Evolutionary conservation across 139 green algal species (phyloP).

Genomic region (Desmodesmus armatus): DNA sequence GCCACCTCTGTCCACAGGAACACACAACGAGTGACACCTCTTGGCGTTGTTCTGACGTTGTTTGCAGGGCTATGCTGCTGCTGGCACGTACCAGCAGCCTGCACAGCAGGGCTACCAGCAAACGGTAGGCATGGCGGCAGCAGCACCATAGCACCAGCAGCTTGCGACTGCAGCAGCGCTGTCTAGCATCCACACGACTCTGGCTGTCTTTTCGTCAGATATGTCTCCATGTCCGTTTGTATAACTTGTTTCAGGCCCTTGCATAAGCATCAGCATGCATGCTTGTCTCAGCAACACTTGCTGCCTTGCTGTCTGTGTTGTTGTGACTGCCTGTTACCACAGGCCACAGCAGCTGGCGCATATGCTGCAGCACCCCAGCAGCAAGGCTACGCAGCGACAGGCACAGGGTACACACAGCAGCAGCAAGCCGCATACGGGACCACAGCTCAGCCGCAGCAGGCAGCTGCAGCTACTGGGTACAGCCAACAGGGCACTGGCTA

Average conservation of each 20-base stretch:
- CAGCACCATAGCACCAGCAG: not conserved
- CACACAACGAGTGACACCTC: too few species aligned
- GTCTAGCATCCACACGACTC: not conserved
- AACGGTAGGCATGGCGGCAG: not conserved
- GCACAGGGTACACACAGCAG: not conserved
- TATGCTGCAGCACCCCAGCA: constrained; percentile 7
- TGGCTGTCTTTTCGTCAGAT: not conserved
- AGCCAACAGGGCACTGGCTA: too few species aligned
- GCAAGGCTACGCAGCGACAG: not conserved
- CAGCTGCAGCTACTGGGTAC: too few species aligned
- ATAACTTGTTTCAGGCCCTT: not conserved
- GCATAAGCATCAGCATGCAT: not conserved
- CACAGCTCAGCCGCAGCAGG: constrained; percentile 10
- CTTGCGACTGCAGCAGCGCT: not conserved
- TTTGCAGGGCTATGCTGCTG: not conserved
- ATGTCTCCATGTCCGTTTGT: not conserved
- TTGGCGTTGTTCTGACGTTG: not conserved
- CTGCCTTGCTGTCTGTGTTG: not conserved
- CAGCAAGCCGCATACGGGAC: not conserved
- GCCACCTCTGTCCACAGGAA: not conserved
- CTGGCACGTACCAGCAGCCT: not conserved
- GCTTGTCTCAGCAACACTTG: not conserved
- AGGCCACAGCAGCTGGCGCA: not conserved
- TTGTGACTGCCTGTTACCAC: not conserved
- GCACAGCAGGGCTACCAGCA: constrained; percentile 19